Base-by-base conservation (phyloP, 345 rosid species). In the Aethionema arabicum region DNA sequence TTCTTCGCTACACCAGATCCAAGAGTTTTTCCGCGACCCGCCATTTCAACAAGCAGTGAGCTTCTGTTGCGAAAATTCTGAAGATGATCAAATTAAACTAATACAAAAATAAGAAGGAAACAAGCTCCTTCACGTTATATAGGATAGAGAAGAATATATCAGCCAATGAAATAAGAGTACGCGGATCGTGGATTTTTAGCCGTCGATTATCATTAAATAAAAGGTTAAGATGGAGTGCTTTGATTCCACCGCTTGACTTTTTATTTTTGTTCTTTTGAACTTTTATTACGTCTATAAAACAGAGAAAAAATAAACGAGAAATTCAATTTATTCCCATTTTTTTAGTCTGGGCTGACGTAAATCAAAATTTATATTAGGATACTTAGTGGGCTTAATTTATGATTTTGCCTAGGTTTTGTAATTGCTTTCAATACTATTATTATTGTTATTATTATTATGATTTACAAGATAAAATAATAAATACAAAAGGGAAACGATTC, bases 1-100 rank as follows among this genome's bases (percentile, higher is more conserved):
- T 91, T 91, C 82, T 88, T 91, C 13, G 90, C 21, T 11, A 82
- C 85, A 1, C 95, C 87, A 2, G 96, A 91, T 50, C 96, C 96
- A 0, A 91, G 83, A 39, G 88, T 84, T 52, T 91, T 91, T 8
- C 98, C 98, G 37, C 96, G 79, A 43, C 96, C 98, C 8, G 98
- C 98, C 96, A 91, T 91, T 44, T 11, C 15, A 44, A 44, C 35
- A 1, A 40, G 4, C 5, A 49, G 4, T 6, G 36, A 63, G 38
- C 11, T 11, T 29, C 40, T 14, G 7, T 33, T 3, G 2, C 21
- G 27, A 21, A 43, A 27, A 13, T 6, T 48, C 13, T 12, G 35
- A 4, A 14, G 49, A 5, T 2, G 1, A n/a, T 37, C 1, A 7
- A 45, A 48, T 38, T 1, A 30, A 27, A 32, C 42, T 16, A 55